Percentiles rank a stretch among this genome's conserved stretches.
Evolutionary conservation across 768 basidiomycete species (phyloP).

Genomic region (Coprinopsis strossmayeri): DNA sequence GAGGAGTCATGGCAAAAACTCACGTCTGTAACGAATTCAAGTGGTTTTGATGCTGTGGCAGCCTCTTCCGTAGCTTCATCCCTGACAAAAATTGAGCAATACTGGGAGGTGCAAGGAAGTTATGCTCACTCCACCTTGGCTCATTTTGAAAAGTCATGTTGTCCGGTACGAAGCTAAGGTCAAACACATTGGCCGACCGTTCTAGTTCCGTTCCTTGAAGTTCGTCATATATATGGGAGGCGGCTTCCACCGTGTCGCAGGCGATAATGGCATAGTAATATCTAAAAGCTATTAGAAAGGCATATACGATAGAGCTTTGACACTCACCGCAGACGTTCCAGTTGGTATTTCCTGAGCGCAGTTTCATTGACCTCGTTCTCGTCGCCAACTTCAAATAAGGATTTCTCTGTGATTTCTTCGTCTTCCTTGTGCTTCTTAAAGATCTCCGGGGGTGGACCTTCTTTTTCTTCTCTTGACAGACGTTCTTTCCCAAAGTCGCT

Average conservation of each 20-base stretch:
- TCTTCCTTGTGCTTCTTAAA: conserved; percentile 50
- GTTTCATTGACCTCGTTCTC: conserved; percentile 85
- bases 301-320: background rate
- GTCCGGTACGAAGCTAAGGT: conserved; percentile 90
- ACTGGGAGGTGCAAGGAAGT: no score
- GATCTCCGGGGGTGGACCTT: conserved; percentile 84
- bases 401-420: conserved; percentile 59
- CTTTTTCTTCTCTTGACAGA: conserved; percentile 78
- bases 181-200: conserved; percentile 92
- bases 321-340: conserved; percentile 77
- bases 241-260: conserved; percentile 73
- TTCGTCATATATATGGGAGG: conserved; percentile 75
- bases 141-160: conserved; percentile 81
- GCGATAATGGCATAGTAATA: conserved; percentile 95
- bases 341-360: conserved; percentile 83
- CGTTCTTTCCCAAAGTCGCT: conserved; percentile 88
- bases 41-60: conserved; percentile 52
- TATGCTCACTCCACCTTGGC: no score
- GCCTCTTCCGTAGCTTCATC: conserved; percentile 78
- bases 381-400: conserved; percentile 57
- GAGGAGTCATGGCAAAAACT: conserved; percentile 21
- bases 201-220: conserved; percentile 95
- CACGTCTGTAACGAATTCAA: conserved; percentile 93
- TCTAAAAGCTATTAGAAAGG: conserved; percentile 30
- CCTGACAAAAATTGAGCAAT: no score